phyloP scores from a whole-genome alignment of 1,284 basidiomycete species.

The Ceratobasidium papillatum region DNA sequence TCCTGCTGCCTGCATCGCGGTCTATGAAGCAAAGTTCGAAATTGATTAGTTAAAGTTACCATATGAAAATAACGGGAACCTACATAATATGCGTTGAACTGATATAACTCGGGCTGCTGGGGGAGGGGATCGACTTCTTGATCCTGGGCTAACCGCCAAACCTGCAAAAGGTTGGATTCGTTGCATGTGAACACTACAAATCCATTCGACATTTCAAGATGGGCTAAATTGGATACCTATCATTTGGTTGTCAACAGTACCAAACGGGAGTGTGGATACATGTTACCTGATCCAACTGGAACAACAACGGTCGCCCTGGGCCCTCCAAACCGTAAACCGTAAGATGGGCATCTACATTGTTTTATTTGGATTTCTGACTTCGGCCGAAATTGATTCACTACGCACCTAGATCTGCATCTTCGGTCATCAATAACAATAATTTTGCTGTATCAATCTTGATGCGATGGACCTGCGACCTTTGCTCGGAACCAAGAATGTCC shows the following conservation, averaged over 20 bases:
- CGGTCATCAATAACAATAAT: constrained; percentile 17
- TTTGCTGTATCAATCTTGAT: constrained; percentile 24
- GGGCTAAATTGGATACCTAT: not conserved
- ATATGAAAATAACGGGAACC: not conserved
- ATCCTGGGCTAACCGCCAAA: constrained; percentile 27
- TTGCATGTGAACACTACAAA: not conserved
- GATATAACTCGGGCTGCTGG: not conserved
- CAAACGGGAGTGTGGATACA: not conserved
- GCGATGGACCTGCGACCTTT: not conserved
- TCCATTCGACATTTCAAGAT: constrained; percentile 18
- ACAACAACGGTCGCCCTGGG: constrained; percentile 1
- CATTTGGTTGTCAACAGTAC: not conserved
- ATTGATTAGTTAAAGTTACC: not conserved
- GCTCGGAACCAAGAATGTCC: constrained; percentile 2
- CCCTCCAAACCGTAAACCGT: constrained; percentile 8
- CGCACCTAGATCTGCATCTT: not conserved
- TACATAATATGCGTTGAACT: not conserved
- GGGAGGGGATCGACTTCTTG: not conserved
- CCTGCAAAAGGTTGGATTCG: not conserved
- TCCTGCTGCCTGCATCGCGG: not conserved
- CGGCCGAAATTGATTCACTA: not conserved
- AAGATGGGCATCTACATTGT: not conserved
- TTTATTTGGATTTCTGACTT: too few relatives aligned
- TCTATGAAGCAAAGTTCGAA: not conserved
- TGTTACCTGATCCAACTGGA: constrained; percentile 7